Conservation (phyloP, 2,329 filamentous ascomycete species). For the Arthrinium phaeospermum region DNA sequence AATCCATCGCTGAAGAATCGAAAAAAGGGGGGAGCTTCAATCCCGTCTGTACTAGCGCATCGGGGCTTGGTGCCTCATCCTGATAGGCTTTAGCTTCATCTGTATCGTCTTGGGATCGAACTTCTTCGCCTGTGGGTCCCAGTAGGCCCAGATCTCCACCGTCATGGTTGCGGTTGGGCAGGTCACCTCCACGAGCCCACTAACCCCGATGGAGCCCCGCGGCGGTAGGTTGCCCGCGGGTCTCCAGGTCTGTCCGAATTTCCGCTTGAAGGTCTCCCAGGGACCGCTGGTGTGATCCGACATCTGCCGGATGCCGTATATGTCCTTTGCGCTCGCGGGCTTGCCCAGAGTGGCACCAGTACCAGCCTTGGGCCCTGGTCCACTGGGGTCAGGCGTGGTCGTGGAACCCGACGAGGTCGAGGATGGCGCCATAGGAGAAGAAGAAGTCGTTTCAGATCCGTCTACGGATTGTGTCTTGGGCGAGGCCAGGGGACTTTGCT, state of each 20-base stretch:
- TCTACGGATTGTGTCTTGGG: constrained; percentile 18
- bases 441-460: not conserved
- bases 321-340: constrained; percentile 30
- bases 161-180: constrained; percentile 52
- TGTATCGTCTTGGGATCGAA: constrained; percentile 40
- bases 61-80: not conserved
- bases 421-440: not conserved
- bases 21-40: not conserved
- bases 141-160: constrained; percentile 59
- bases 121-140: constrained; percentile 59
- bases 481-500: constrained; percentile 28
- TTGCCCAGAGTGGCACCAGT: constrained; percentile 21
- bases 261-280: not conserved
- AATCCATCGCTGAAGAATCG: not conserved
- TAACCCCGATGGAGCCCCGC: constrained; percentile 57
- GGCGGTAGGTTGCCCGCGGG: constrained; percentile 49
- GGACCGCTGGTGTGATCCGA: constrained; percentile 32
- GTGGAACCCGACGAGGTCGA: constrained; percentile 25
- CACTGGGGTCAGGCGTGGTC: constrained; percentile 26
- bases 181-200: constrained; percentile 60
- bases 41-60: not conserved
- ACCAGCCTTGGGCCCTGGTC: constrained; percentile 22
- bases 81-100: constrained; percentile 11
- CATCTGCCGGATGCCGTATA: constrained; percentile 39
- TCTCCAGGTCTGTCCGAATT: constrained; percentile 51